phyloP scores from a whole-genome alignment of 169 alveolate genomes.

The Plasmodium berghei region DNA sequence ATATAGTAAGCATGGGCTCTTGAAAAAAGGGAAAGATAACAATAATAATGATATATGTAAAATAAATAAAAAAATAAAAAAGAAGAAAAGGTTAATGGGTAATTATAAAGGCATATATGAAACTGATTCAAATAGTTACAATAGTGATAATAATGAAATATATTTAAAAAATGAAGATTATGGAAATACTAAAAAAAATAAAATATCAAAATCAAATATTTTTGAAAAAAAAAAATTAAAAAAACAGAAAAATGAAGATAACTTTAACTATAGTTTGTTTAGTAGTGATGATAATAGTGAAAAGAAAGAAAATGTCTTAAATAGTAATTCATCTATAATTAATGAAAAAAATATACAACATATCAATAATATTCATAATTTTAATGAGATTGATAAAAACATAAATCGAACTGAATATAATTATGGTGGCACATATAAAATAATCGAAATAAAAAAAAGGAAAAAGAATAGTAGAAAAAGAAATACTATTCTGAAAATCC shows the following conservation, averaged over 20 bases:
- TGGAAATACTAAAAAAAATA: background rate
- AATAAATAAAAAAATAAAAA: background rate
- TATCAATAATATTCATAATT: background rate
- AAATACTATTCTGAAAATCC: background rate
- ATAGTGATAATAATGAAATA: no score
- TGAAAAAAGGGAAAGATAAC: slow-evolving; percentile 3
- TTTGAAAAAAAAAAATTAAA: background rate
- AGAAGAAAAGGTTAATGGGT: background rate
- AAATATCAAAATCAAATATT: background rate
- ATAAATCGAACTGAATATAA: background rate
- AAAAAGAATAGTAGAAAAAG: slow-evolving; percentile 7
- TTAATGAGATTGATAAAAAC: background rate
- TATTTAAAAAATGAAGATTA: background rate
- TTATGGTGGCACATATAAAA: background rate
- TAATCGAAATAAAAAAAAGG: slow-evolving; percentile 9
- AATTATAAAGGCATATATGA: no score
- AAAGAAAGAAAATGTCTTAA: background rate
- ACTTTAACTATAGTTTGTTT: background rate
- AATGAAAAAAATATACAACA: background rate
- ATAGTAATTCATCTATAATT: background rate
- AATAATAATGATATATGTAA: background rate
- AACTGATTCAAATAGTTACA: no score
- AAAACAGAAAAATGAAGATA: background rate
- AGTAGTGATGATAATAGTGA: slow-evolving; percentile 10
- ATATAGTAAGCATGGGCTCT: background rate